Base-by-base conservation (phyloP, 768 basidiomycete species). In the Suillus fuscotomentosus region DNA sequence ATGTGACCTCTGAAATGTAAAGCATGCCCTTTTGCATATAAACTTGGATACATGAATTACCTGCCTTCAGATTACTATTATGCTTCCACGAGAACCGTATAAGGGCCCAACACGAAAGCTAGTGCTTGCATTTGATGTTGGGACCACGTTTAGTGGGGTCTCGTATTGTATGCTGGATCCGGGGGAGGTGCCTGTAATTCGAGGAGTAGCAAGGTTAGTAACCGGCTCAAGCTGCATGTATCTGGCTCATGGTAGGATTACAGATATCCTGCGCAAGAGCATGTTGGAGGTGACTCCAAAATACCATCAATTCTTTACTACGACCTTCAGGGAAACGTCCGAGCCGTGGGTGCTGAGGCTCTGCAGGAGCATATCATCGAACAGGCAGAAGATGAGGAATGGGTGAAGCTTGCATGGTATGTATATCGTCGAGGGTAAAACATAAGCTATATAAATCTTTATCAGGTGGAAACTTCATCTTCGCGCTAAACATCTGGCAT, bases 261-360 rank as follows among this genome's bases (percentile, higher is more conserved):
- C 42, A 84, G 84, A 63, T 84, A 79, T 63, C 84, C 82, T 6
- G 79, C 77, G 1, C 82, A 82, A 63, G 79, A 82, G n/a, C 72
- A 77, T 5, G 72, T 78, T n/a, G 80, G 79, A 3, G 79, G 81
- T 5, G 79, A 83, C 60, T 79, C 76, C 27, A 85, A 84, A 64
- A 82, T 85, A 48, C 84, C 82, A 0, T 81, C 82, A 0, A 72
- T 83, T 39, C 63, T 85, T 15, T 81, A 81, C 63, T 85, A 85
- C 64, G 83, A 83, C 63, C 60, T 66, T 10, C 64, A 73, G n/a
- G 83, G 82, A 2, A 42, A 45, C 0, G 72, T 80, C 3, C 75
- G 69, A 43, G 84, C 83, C 0, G 71, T 79, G 5, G 84, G 84
- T 0, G 82, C 81, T 1, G 83, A 83, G 63, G 77, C 82, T 0